Evolutionary conservation across 495 filamentous ascomycete genomes (phyloP), one percentile per base, ranked within the genome.

Genomic region (Bryoglossum gracile): DNA sequence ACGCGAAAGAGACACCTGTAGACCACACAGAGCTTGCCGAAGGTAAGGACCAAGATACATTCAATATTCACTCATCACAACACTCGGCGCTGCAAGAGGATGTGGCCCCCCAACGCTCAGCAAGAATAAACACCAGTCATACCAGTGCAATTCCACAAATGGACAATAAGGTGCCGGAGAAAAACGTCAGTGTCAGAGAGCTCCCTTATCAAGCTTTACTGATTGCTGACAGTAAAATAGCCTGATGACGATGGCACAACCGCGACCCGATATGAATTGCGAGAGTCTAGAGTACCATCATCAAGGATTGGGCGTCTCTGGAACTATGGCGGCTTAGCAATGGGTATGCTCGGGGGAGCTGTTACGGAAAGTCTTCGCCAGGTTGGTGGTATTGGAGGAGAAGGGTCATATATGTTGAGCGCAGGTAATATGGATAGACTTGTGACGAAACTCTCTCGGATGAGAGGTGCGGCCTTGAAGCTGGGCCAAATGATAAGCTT

Each of bases 401-500:
- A 66, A 22, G 82, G 86, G 3, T 92, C 90, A 11, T 68, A 94
- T 36, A 85, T 98, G 76, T 81, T 98, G 54, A 95, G 84, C 63
- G 72, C 87, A 13, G 78, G 73, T 6, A 98, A 98, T 58, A 87
- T 95, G 76, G 88, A 96, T 59, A 74, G 92, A 25, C 77, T 98
- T 3, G 92, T 97, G 3, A 73, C 87, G 14, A 95, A 90, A 65
- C 77, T 98, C 6, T 95, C 89, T 9, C 82, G 86, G 21, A 98
- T 98, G 92, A 81, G 92, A 57, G 92, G 92, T 18, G 94, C 92
- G n/a, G 92, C 92, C 35, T 69, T 98, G n/a, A 98, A 98, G 65
- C 68, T 98, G 4, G 92, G 92, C 3, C 92, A 98, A 66, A 89
- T 98, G 85, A 83, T 98, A 68, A 92, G 86, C 59, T 89, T 98